A percentile compares a stretch with the other conserved stretches of the same genome.
phyloP scores from a whole-genome alignment of 2,329 filamentous ascomycete species.

The Alternaria consortialis region DNA sequence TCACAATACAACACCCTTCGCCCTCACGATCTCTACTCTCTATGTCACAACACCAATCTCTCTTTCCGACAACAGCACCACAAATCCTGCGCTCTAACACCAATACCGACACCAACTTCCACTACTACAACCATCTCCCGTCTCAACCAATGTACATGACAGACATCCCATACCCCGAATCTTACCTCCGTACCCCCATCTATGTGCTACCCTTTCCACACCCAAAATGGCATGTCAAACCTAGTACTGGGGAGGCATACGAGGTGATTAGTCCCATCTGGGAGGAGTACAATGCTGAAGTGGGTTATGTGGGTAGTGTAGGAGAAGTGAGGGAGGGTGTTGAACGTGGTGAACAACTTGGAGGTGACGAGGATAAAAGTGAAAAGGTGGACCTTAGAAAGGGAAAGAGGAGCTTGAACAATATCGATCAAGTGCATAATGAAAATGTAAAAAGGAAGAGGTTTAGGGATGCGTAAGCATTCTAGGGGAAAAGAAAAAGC shows the following conservation, averaged over 20 bases:
- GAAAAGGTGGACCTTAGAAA: not conserved
- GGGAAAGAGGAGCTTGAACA: slow-evolving; percentile 2
- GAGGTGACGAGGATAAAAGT: not conserved
- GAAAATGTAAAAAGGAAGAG: not conserved
- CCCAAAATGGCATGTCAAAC: slow-evolving; percentile 23
- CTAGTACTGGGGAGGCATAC: slow-evolving; percentile 11
- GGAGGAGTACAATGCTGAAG: slow-evolving; percentile 13
- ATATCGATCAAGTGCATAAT: not conserved
- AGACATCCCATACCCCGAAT: slow-evolving; percentile 21
- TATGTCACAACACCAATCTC: not conserved
- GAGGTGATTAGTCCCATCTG: slow-evolving; percentile 19
- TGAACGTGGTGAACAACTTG: not conserved
- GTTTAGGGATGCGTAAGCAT: not conserved
- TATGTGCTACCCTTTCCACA: slow-evolving; percentile 19
- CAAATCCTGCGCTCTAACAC: not conserved
- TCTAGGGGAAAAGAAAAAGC: not conserved
- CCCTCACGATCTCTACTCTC: not conserved
- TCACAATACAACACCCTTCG: not conserved
- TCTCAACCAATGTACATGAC: not conserved
- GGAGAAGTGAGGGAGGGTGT: slow-evolving; percentile 18
- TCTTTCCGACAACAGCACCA: not conserved
- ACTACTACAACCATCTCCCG: not conserved
- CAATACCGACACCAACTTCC: too few species aligned
- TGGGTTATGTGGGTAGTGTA: not conserved
- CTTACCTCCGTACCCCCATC: slow-evolving; percentile 22